These are phyloP conservation scores for Fraxinus xanthoxyloides DNA, from an alignment of 305 asterid species.

Conservation along the genomic window DNA sequence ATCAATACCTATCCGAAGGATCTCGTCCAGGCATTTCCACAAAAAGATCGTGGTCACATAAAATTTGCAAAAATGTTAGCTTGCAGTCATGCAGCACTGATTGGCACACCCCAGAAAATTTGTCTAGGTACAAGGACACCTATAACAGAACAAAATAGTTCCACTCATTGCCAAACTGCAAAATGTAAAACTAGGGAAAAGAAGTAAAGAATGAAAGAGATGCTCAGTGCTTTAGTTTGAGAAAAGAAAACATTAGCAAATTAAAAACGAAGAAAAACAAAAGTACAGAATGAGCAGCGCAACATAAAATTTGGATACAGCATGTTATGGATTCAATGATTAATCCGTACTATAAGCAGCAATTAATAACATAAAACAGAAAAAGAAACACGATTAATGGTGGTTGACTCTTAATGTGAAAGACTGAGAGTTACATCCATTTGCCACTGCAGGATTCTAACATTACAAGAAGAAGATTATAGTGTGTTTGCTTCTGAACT, in stretches of 20 bases:
- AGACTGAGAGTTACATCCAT: background rate
- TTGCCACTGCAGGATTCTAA: background rate
- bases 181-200: background rate
- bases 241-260: background rate
- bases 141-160: slow-evolving; percentile 32
- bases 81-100: slow-evolving; percentile 94
- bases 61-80: slow-evolving; percentile 88
- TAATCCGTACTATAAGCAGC: background rate
- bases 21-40: slow-evolving; percentile 99
- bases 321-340: background rate
- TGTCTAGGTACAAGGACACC: slow-evolving; percentile 98
- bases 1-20: slow-evolving; percentile 91
- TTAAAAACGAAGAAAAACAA: background rate
- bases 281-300: background rate
- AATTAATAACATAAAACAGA: background rate
- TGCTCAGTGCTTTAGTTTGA: background rate
- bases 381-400: background rate
- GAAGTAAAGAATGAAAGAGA: slow-evolving; percentile 12
- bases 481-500: background rate
- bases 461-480: background rate
- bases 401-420: background rate
- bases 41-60: slow-evolving; percentile 97
- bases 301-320: background rate
- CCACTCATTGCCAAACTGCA: slow-evolving; percentile 6
- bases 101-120: slow-evolving; percentile 97